Conservation (phyloP, 2,329 filamentous ascomycete genomes). For the Monosporascus sp. region DNA sequence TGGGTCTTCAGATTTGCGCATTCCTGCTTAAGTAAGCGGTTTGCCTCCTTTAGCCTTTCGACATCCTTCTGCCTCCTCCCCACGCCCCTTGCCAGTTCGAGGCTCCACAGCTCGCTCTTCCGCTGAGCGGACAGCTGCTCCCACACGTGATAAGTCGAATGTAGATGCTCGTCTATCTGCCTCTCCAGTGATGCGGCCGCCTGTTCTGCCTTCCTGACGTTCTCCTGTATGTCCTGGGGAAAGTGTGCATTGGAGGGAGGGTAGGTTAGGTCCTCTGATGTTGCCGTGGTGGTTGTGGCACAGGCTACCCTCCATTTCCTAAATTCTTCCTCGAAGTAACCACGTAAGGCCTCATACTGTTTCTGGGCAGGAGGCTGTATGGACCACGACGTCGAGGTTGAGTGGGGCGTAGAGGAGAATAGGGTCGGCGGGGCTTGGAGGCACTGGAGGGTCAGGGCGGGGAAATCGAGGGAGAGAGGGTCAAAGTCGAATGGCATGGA, state of each 20-base stretch:
- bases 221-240: conserved; percentile 40
- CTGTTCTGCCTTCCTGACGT: conserved; percentile 44
- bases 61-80: conserved; percentile 53
- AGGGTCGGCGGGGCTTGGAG: conserved; percentile 77
- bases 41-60: conserved; percentile 45
- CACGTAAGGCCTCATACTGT: conserved; percentile 67
- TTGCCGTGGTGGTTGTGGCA: conserved; percentile 43
- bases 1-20: conserved; percentile 52
- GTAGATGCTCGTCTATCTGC: conserved; percentile 68
- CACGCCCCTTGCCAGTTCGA: conserved; percentile 57
- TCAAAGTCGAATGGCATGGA: conserved; percentile 73
- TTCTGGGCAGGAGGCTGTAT: conserved; percentile 68
- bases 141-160: conserved; percentile 77
- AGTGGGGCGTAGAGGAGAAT: conserved; percentile 74
- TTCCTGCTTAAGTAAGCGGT: conserved; percentile 51
- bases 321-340: conserved; percentile 64
- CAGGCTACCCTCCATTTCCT: conserved; percentile 56
- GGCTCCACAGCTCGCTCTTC: conserved; percentile 54
- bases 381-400: conserved; percentile 76
- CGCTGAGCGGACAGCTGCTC: conserved; percentile 53
- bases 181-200: conserved; percentile 59
- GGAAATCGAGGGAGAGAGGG: conserved; percentile 79
- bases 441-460: conserved; percentile 75
- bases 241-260: conserved; percentile 35
- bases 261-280: conserved; percentile 47